Conservation (phyloP, 2,329 filamentous ascomycete species). For the Phoma sp. region DNA sequence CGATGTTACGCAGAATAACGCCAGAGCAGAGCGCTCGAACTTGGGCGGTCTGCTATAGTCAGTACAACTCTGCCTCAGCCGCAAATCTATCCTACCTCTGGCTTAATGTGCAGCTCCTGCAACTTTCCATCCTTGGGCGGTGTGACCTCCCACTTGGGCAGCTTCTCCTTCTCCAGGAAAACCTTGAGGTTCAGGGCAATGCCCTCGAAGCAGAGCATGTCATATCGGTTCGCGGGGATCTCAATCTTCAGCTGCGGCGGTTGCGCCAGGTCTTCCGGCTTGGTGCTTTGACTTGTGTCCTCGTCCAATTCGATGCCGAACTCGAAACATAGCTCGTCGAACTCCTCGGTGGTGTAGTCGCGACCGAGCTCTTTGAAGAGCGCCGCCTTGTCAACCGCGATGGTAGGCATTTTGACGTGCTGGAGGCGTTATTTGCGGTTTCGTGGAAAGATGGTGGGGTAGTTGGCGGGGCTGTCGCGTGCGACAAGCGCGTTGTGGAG, state of each 20-base stretch:
- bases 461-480: conserved; percentile 34
- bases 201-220: conserved; percentile 97
- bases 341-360: conserved; percentile 91
- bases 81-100: conserved; percentile 62
- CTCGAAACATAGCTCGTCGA: conserved; percentile 97
- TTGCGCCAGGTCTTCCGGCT: conserved; percentile 66
- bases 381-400: conserved; percentile 93
- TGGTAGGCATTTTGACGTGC: conserved; percentile 82
- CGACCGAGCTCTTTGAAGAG: conserved; percentile 92
- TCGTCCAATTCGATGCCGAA: conserved; percentile 98
- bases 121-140: conserved; percentile 76
- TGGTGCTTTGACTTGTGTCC: conserved; percentile 60
- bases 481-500: conserved; percentile 27
- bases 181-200: conserved; percentile 96
- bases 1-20: conserved; percentile 87
- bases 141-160: conserved; percentile 81
- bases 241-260: conserved; percentile 96
- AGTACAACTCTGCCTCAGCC: conserved; percentile 9
- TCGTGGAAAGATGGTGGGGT: conserved; percentile 38
- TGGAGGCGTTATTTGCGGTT: conserved; percentile 15
- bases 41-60: conserved; percentile 66
- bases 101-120: conserved; percentile 80
- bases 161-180: conserved; percentile 77
- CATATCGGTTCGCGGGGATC: conserved; percentile 91
- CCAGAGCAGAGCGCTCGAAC: conserved; percentile 89